These are phyloP conservation scores for Dactylellina haptotyla DNA, from an alignment of 2,329 filamentous ascomycete genomes.

Conservation along the genomic window DNA sequence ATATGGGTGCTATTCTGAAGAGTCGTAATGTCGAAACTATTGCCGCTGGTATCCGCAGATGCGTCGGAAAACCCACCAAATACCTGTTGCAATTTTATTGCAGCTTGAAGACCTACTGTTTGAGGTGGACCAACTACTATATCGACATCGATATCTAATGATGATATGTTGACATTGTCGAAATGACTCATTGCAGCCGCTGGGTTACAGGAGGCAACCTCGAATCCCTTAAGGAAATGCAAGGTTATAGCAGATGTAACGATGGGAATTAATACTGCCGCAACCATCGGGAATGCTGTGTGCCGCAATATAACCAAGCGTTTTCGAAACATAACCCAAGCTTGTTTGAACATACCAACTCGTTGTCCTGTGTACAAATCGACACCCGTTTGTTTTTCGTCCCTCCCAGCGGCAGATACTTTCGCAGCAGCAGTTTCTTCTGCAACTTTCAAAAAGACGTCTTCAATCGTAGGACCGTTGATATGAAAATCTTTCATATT, in stretches of 20 bases:
- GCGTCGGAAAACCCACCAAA: constrained; percentile 30
- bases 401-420: constrained; percentile 54
- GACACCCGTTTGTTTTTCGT: constrained; percentile 62
- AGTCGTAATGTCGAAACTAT: constrained; percentile 35
- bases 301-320: constrained; percentile 78
- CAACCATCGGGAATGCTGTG: constrained; percentile 79
- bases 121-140: constrained; percentile 40
- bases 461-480: constrained; percentile 88
- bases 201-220: constrained; percentile 67
- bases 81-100: constrained; percentile 28
- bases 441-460: constrained; percentile 87
- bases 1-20: constrained; percentile 63
- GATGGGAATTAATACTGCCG: constrained; percentile 80
- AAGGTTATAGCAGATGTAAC: constrained; percentile 81
- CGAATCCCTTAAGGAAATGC: constrained; percentile 74
- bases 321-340: constrained; percentile 79
- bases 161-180: constrained; percentile 49
- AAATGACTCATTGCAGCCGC: constrained; percentile 60
- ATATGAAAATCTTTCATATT: constrained; percentile 82
- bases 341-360: constrained; percentile 76
- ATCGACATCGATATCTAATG: constrained; percentile 40
- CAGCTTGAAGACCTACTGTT: constrained; percentile 27
- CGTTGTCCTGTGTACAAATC: constrained; percentile 74
- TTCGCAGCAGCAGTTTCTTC: constrained; percentile 71
- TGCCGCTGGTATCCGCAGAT: background rate